A percentile compares a stretch with the other conserved stretches of the same genome.
These are phyloP conservation scores for Podila verticillata DNA, from an alignment of 192 early-diverging fungal species.

Conservation along the genomic window DNA sequence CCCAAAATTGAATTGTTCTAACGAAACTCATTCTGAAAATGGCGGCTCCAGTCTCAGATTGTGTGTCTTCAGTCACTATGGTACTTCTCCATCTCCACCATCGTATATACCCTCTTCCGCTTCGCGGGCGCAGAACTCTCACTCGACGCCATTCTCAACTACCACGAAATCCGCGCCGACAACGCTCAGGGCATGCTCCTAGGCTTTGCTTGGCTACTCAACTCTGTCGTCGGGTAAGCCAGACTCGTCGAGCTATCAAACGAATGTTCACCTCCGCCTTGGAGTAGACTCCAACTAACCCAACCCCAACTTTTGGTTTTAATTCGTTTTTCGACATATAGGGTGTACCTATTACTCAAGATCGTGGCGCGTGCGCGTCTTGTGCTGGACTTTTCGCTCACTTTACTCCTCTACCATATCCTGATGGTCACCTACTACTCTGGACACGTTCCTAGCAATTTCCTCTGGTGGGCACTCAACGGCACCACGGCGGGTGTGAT, in stretches of 20 bases:
- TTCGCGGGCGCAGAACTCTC: slow-evolving; percentile 67
- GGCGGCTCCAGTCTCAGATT: slow-evolving; percentile 32
- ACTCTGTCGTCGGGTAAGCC: slow-evolving; percentile 67
- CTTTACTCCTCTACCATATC: slow-evolving; percentile 76
- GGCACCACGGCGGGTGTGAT: slow-evolving; percentile 62
- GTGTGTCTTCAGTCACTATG: slow-evolving; percentile 41
- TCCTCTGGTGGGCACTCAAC: slow-evolving; percentile 77
- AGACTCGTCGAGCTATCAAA: too few relatives aligned
- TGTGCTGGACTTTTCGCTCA: slow-evolving; percentile 81
- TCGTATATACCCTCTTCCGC: slow-evolving; percentile 28
- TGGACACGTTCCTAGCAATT: slow-evolving; percentile 65
- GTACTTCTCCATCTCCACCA: slow-evolving; percentile 45
- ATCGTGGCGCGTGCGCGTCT: slow-evolving; percentile 81
- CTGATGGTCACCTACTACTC: slow-evolving; percentile 65
- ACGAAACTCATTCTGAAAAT: neutral
- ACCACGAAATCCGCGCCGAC: slow-evolving; percentile 64
- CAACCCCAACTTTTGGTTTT: neutral
- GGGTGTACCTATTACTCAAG: slow-evolving; percentile 57
- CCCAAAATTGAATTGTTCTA: neutral
- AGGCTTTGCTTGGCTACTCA: slow-evolving; percentile 70
- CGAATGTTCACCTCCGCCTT: neutral
- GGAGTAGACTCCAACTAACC: neutral
- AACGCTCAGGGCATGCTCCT: slow-evolving; percentile 76
- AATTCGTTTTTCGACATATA: slow-evolving; percentile 6
- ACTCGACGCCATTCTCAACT: slow-evolving; percentile 74